Evolutionary conservation across 2,329 filamentous ascomycete species (phyloP).

Genomic region (Ustulina deusta): DNA sequence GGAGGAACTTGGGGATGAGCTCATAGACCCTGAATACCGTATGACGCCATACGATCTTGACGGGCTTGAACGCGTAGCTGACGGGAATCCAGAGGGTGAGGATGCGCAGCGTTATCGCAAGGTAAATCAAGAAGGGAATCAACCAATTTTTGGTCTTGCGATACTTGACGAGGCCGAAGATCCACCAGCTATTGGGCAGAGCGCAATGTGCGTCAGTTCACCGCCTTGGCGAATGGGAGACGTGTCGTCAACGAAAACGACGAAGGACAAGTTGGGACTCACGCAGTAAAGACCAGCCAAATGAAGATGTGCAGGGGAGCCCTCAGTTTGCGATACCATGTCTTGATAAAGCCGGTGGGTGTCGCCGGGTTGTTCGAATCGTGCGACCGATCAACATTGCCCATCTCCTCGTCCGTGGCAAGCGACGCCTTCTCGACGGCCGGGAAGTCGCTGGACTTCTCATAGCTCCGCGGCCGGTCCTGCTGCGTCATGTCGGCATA

Average conservation of each 20-base stretch:
- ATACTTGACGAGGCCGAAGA: slow-evolving; percentile 69
- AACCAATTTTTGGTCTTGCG: slow-evolving; percentile 80
- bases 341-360: slow-evolving; percentile 42
- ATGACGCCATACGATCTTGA: slow-evolving; percentile 75
- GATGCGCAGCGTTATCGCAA: slow-evolving; percentile 78
- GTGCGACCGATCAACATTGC: slow-evolving; percentile 46
- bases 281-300: slow-evolving; percentile 55
- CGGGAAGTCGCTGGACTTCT: slow-evolving; percentile 55
- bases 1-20: slow-evolving; percentile 74
- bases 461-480: slow-evolving; percentile 52
- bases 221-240: neutral
- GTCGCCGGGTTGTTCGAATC: slow-evolving; percentile 39
- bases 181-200: slow-evolving; percentile 54
- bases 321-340: slow-evolving; percentile 59
- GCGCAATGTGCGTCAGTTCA: slow-evolving; percentile 32
- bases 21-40: slow-evolving; percentile 70
- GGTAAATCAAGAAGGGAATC: slow-evolving; percentile 84
- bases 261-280: slow-evolving; percentile 42
- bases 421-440: slow-evolving; percentile 49
- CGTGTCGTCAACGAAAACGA: slow-evolving; percentile 2
- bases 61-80: slow-evolving; percentile 72
- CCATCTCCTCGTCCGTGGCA: slow-evolving; percentile 50
- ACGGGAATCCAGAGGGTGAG: slow-evolving; percentile 80
- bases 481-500: slow-evolving; percentile 59
- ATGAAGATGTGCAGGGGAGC: slow-evolving; percentile 60